Conservation (phyloP, 768 basidiomycete species). For the Serpula lacrymans region DNA sequence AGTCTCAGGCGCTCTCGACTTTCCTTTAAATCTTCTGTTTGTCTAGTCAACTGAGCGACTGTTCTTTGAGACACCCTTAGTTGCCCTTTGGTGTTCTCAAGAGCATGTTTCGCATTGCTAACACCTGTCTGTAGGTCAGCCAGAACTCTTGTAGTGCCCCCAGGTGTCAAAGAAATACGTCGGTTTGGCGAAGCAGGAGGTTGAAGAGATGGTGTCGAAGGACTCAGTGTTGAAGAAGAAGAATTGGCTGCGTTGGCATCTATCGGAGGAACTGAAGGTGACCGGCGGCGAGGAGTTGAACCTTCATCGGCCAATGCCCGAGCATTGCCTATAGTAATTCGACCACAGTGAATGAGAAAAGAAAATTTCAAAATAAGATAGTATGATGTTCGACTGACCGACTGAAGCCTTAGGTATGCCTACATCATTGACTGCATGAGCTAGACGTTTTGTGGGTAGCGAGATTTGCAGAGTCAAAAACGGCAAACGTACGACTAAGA, state of each 20-base stretch:
- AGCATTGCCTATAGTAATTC: conserved; percentile 62
- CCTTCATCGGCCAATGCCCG: conserved; percentile 80
- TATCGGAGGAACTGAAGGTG: conserved; percentile 29
- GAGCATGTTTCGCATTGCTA: conserved; percentile 68
- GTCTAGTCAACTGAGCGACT: conserved; percentile 80
- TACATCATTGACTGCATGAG: conserved; percentile 26
- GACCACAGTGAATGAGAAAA: conserved; percentile 18
- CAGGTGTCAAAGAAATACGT: conserved; percentile 61
- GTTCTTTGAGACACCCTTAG: conserved; percentile 76
- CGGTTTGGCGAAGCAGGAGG: conserved; percentile 51
- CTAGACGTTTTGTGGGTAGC: conserved; percentile 8
- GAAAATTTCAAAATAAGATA: conserved; percentile 8
- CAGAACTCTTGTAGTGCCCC: conserved; percentile 83
- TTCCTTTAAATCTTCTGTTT: conserved; percentile 88
- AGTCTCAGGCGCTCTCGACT: conserved; percentile 75
- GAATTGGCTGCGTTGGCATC: conserved; percentile 31
- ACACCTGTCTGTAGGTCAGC: conserved; percentile 86
- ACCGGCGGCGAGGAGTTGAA: conserved; percentile 33
- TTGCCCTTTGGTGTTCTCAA: conserved; percentile 86
- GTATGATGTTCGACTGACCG: conserved; percentile 46
- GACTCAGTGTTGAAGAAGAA: conserved; percentile 26
- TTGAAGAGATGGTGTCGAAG: conserved; percentile 35
- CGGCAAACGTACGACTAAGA: conserved; percentile 72
- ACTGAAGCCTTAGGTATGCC: conserved; percentile 78
- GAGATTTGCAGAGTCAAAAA: conserved; percentile 14